phyloP scores from a whole-genome alignment of 441 rosid species.

The Croton laevigatus region DNA sequence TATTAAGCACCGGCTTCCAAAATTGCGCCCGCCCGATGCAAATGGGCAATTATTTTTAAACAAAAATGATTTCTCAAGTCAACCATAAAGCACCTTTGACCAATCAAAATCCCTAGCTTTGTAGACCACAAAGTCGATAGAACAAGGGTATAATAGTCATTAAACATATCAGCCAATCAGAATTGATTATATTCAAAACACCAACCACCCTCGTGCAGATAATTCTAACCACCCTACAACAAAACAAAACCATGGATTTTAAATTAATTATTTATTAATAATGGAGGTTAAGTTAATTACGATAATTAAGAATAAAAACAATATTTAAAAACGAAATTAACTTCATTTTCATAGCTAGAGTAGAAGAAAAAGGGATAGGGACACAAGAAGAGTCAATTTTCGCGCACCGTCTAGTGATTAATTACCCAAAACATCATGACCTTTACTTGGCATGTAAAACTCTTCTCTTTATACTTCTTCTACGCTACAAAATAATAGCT shows the following conservation, averaged over 20 bases:
- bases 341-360: not conserved
- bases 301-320: no score
- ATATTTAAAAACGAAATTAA: not conserved
- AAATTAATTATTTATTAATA: not conserved
- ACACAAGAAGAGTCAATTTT: slow-evolving; percentile 11
- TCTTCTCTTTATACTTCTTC: not conserved
- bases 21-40: not conserved
- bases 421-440: not conserved
- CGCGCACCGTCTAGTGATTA: slow-evolving; percentile 4
- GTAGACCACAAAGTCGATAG: not conserved
- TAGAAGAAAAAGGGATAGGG: not conserved
- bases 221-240: not conserved
- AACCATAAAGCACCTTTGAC: not conserved
- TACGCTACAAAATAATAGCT: not conserved
- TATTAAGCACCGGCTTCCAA: no score
- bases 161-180: not conserved
- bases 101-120: not conserved
- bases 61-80: not conserved
- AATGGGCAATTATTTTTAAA: not conserved
- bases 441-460: slow-evolving; percentile 29
- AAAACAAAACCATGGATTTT: not conserved
- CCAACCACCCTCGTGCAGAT: not conserved
- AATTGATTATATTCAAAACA: not conserved
- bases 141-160: not conserved
- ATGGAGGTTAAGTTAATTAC: not conserved